Conservation (phyloP, 2,329 filamentous ascomycete species). For the Fusarium nanum region DNA sequence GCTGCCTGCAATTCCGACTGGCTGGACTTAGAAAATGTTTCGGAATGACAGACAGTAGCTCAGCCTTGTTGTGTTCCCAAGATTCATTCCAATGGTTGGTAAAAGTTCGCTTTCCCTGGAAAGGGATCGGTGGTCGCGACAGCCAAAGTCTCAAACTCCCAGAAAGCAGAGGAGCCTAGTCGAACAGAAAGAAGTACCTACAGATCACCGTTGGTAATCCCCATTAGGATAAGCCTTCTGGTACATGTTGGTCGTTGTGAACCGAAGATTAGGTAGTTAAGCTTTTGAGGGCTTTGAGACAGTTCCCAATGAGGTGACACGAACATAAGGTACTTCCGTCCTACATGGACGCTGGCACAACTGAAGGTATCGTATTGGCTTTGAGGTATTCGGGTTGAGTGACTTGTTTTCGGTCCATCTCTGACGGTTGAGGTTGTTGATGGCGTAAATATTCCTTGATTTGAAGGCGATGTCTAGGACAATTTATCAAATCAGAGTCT, state of each 20-base stretch:
- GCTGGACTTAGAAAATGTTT: conserved; percentile 6
- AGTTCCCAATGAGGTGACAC: conserved; percentile 31
- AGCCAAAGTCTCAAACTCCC: not conserved
- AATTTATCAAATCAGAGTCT: not conserved
- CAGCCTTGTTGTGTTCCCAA: conserved; percentile 28
- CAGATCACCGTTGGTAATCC: not conserved
- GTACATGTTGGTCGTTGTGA: not conserved
- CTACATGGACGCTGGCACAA: not conserved
- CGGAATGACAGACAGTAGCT: conserved; percentile 18
- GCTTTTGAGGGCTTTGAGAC: conserved; percentile 40
- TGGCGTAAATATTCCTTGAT: not conserved
- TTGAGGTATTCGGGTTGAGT: not conserved
- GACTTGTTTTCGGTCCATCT: not conserved
- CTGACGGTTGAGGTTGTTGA: not conserved
- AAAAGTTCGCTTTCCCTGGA: not conserved
- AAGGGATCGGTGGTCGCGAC: too few species aligned
- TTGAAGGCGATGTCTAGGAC: not conserved
- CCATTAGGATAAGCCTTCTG: not conserved
- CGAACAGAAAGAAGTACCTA: not conserved
- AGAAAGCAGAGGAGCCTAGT: not conserved
- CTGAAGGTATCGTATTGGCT: not conserved
- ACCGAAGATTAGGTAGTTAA: not conserved
- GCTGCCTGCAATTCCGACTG: conserved; percentile 25
- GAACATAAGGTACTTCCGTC: conserved; percentile 20
- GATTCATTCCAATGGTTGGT: not conserved